Evolutionary conservation across 305 asterid genomes (phyloP), one percentile per base, ranked within the genome.

Genomic region (Striga hermonthica): DNA sequence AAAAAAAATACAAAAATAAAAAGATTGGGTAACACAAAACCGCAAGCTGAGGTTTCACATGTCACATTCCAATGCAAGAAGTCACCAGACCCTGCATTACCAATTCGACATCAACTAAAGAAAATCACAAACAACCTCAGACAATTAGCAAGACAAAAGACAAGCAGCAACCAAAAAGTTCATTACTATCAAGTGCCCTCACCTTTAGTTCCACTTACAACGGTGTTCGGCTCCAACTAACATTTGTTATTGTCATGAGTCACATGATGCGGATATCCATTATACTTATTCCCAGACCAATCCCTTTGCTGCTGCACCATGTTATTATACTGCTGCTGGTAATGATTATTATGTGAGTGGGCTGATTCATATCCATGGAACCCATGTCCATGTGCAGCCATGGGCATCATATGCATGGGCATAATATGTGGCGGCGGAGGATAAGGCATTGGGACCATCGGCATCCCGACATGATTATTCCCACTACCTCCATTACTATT

Each of bases 221-320:
- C 31, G 1, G 31, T 22, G 31, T 2, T 22, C 31, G 2, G n/a
- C 43, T 57, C 43, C n/a, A 3, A 3, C 48, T 52, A 78, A 72
- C 78, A 74, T 45, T 77, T 72, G 81, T 40, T 80, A 67, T 80
- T 81, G 69, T 75, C 74, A 57, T 74, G 85, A 74, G 81, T 36
- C 70, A 75, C 74, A 60, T 76, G 88, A 54, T 83, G 82, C 53
- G 78, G 75, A 56, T 72, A 79, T 14, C 77, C 83, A 64, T 60
- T 76, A 50, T 72, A 79, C 67, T 79, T 82, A 74, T 71, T 80
- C 62, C 85, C 88, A 43, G 88, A 66, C 93, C 93, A 83, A 59
- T 81, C 87, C 70, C 85, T 78, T 75, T 76, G 84, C 36, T 79
- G 90, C 74, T 72, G 89, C 84, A 79, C 58, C 86, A 84, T 77